Evolutionary conservation across 2,329 filamentous ascomycete genomes (phyloP), one percentile per base, ranked within the genome.

Genomic region (Aspergillus udagawae): DNA sequence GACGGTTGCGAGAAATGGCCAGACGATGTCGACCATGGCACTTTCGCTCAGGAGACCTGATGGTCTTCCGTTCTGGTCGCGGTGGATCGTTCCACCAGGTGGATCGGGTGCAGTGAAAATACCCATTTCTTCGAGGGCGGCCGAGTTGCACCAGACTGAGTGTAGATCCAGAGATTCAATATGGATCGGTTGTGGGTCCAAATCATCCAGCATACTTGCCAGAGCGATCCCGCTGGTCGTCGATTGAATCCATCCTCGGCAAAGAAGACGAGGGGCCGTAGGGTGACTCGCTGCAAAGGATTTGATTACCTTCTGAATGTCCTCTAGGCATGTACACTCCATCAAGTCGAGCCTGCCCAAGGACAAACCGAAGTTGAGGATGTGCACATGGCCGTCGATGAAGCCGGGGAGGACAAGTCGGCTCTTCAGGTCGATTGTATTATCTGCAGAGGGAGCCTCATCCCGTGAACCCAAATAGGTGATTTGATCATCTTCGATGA

Each of bases 101-200:
- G 77, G 75, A 57, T 79, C 73, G 3, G 73, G 64, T 63, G 76
- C 70, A 3, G 72, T 66, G 38, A 77, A 65, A 1, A 77, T 69
- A 1, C 71, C 71, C 66, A 82, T 73, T 62, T 80, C 80, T 38
- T 73, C 60, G 21, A 82, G 63, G 1, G 79, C 79, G 3, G 78
- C 73, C 21, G 71, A 76, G 58, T 77, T 81, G 60, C 79, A 81
- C 80, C 80, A 82, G 29, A 75, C 75, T 0, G 79, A 81, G 62
- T 82, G 80, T n/a, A 82, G 65, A 55, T 81, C 79, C 49, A 79
- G 79, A 0, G 79, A 69, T 42, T 81, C 75, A 52, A 82, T 77
- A 58, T 74, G 80, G 42, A 82, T 80, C 0, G 80, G 79, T 32
- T 79, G 70, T 0, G 73, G 63, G 58, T 81, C 79, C 7, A 82